Evolutionary conservation across 768 basidiomycete species (phyloP), one percentile per base, ranked within the genome.

Genomic region (Suillus paluster): DNA sequence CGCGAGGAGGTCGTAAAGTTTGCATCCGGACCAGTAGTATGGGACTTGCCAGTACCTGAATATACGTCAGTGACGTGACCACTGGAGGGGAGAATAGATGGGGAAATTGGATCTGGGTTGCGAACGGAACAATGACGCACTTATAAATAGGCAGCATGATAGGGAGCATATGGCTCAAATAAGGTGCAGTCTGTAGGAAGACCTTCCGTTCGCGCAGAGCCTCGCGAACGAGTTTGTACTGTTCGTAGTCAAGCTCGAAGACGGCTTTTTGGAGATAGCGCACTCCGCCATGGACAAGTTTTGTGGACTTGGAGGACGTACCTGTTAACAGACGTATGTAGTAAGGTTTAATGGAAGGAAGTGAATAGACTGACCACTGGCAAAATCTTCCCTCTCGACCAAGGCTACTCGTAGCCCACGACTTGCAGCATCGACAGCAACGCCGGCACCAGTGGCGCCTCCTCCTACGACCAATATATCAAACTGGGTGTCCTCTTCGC

Each of bases 141-240:
- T 94, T 97, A 85, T 99, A 98, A 54, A 99, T 85, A 7, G 97
- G 97, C 17, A 99, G 80, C 89, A 99, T 97, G 77, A 99, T 98
- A 2, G 97, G 97, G 38, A 99, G 84, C 90, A 96, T 95, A 64
- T 83, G 81, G 14, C 89, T 91, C 23, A 99, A 83, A 76, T 99
- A 97, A 0, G 97, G 97, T 0, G 97, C 97, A 0, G 93, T 98
- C 70, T 97, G 91, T 23, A 99, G 80, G 82, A 99, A 99, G 55
- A 96, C 95, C 62, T 82, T 84, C 34, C 97, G 86, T 77, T 99
- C 97, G 67, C 94, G 91, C 7, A 99, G 83, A 15, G 97, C 96
- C 73, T 98, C 97, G n/a, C 83, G 83, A 33, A 99, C 97, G 61
- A 99, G 90, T 73, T 97, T 97, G 81, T 89, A 96, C 73, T 96